These are phyloP conservation scores for Astragalus glycyphyllos DNA, from an alignment of 306 rosid species.

Conservation along the genomic window DNA sequence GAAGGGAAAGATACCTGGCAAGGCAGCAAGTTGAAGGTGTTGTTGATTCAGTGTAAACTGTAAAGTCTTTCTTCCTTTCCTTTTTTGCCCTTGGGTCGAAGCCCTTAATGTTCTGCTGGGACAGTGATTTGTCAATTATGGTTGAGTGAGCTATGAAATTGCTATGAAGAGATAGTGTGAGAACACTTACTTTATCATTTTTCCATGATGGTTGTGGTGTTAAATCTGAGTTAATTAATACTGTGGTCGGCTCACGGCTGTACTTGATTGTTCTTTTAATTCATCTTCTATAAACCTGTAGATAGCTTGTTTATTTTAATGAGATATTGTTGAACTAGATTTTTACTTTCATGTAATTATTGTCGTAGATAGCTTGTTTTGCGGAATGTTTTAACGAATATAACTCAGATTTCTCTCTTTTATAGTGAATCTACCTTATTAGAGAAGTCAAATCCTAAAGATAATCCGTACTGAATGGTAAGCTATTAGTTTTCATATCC, in stretches of 20 bases:
- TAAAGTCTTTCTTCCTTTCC: slow-evolving; percentile 30
- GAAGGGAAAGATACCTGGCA: slow-evolving; percentile 94
- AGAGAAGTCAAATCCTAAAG: too few species aligned
- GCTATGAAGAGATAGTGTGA: slow-evolving; percentile 37
- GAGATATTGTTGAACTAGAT: slow-evolving; percentile 20
- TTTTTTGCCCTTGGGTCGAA: slow-evolving; percentile 29
- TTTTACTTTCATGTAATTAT: slow-evolving; percentile 5
- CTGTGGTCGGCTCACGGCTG: slow-evolving; percentile 39
- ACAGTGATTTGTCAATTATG: slow-evolving; percentile 41
- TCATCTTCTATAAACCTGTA: slow-evolving; percentile 43
- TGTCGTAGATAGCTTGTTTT: too few species aligned
- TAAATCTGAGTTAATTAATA: slow-evolving; percentile 40
- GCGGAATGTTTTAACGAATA: too few species aligned
- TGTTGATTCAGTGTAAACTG: slow-evolving; percentile 59
- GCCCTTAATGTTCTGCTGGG: slow-evolving; percentile 37
- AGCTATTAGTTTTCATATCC: too few species aligned
- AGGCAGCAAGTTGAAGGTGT: slow-evolving; percentile 88
- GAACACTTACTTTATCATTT: background rate
- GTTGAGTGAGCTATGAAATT: slow-evolving; percentile 41
- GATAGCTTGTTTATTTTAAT: slow-evolving; percentile 50
- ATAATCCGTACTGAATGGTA: too few species aligned
- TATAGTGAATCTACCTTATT: too few species aligned
- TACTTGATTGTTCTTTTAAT: slow-evolving; percentile 33
- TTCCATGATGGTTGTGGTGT: slow-evolving; percentile 34
- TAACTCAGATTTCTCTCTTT: too few species aligned